Evolutionary conservation across 306 rosid genomes (phyloP).

Genomic region (Rosa chinensis): DNA sequence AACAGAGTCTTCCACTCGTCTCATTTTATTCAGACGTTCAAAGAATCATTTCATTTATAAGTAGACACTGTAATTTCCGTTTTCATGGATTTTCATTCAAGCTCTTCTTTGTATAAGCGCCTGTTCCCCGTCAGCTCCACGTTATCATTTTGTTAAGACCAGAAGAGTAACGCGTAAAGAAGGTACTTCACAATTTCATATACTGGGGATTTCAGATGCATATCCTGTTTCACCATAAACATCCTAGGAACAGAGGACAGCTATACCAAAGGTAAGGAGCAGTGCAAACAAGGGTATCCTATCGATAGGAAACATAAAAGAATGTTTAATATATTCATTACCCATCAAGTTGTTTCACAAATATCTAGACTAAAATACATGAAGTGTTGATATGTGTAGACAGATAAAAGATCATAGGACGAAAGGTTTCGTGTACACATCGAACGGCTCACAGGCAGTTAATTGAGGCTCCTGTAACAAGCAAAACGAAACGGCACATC

Average conservation of each 20-base stretch:
- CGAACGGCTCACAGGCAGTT: constrained; percentile 73
- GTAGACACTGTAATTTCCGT: neutral
- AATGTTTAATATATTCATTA: neutral
- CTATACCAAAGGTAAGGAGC: neutral
- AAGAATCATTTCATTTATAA: neutral
- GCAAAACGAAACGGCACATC: constrained; percentile 12
- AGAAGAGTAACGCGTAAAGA: neutral
- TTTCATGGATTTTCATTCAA: neutral
- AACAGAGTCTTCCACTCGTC: neutral
- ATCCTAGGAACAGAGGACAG: neutral
- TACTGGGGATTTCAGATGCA: neutral
- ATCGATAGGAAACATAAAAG: neutral
- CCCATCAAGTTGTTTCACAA: constrained; percentile 8
- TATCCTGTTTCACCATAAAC: neutral
- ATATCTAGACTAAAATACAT: neutral
- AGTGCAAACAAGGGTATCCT: neutral
- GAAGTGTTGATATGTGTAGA: neutral
- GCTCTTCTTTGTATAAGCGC: neutral
- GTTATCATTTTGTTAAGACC: neutral
- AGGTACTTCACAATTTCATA: neutral
- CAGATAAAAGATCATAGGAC: constrained; percentile 45
- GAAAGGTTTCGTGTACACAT: constrained; percentile 78
- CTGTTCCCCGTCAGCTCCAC: neutral
- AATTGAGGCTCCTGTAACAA: constrained; percentile 89
- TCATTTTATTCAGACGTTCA: too few relatives aligned